Evolutionary conservation across 2,329 filamentous ascomycete species (phyloP).

Genomic region (Simplicillium aogashimaense): DNA sequence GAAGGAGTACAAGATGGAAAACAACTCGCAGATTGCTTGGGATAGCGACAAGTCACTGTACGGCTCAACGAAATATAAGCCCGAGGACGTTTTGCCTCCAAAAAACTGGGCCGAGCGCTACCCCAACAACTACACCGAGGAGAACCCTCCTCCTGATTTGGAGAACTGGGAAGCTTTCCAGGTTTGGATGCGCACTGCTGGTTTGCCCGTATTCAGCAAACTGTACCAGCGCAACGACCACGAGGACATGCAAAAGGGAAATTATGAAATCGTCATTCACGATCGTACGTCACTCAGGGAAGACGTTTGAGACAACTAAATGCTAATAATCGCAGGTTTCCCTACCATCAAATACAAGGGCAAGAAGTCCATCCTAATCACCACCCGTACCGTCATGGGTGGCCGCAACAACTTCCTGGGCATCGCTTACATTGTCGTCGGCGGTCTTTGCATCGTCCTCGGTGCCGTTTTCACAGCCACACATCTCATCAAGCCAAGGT

Average conservation of each 20-base stretch:
- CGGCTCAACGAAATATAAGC: slow-evolving; percentile 55
- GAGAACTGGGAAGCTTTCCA: slow-evolving; percentile 76
- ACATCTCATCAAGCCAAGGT: slow-evolving; percentile 86
- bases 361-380: slow-evolving; percentile 82
- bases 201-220: slow-evolving; percentile 90
- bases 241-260: slow-evolving; percentile 55
- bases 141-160: slow-evolving; percentile 60
- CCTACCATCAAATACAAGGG: slow-evolving; percentile 69
- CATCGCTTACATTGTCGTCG: slow-evolving; percentile 91
- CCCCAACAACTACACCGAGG: slow-evolving; percentile 56
- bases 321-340: slow-evolving; percentile 51
- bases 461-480: slow-evolving; percentile 82
- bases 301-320: slow-evolving; percentile 2
- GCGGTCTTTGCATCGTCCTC: slow-evolving; percentile 82
- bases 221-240: slow-evolving; percentile 75
- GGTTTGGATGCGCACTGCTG: slow-evolving; percentile 98
- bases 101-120: slow-evolving; percentile 75
- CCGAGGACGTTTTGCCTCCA: slow-evolving; percentile 62
- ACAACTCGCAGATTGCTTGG: slow-evolving; percentile 74
- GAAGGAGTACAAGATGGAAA: slow-evolving; percentile 64
- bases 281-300: slow-evolving; percentile 56
- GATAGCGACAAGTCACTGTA: slow-evolving; percentile 73
- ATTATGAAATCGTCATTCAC: slow-evolving; percentile 67
- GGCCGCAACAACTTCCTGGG: slow-evolving; percentile 93
- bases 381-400: slow-evolving; percentile 84